Evolutionary conservation across 2,329 filamentous ascomycete species (phyloP).

Genomic region (Penicillium sclerotiorum): DNA sequence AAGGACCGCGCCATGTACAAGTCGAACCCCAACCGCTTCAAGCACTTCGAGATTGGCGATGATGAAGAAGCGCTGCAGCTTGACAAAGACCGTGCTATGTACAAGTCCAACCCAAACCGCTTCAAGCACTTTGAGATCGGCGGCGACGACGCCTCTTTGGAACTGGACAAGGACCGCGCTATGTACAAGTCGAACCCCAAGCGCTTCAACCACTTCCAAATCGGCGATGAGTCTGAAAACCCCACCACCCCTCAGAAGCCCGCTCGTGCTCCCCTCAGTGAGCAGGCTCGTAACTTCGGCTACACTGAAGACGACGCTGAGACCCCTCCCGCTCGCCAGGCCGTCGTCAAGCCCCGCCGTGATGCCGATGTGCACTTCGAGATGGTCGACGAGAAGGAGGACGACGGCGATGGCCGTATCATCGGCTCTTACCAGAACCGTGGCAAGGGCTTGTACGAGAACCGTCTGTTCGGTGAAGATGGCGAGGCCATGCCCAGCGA

Average conservation of each 20-base stretch:
- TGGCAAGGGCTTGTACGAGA: conserved; percentile 73
- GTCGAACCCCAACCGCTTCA: conserved; percentile 76
- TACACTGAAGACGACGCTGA: conserved; percentile 59
- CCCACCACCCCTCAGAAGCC: conserved; percentile 82
- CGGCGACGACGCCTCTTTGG: conserved; percentile 14
- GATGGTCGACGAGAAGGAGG: conserved; percentile 72
- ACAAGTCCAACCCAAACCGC: conserved; percentile 73
- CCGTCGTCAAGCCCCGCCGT: conserved; percentile 69
- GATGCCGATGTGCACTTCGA: conserved; percentile 84
- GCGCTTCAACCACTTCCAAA: conserved; percentile 71
- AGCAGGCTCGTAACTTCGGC: conserved; percentile 78
- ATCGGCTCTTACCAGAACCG: conserved; percentile 64
- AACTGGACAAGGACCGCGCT: neutral
- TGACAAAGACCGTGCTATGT: conserved; percentile 19
- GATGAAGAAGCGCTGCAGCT: conserved; percentile 27
- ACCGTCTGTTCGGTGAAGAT: conserved; percentile 69
- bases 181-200: conserved; percentile 67
- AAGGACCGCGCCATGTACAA: conserved; percentile 43
- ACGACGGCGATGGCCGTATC: conserved; percentile 41
- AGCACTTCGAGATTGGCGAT: conserved; percentile 58
- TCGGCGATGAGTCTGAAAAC: conserved; percentile 70
- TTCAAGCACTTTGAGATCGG: conserved; percentile 65
- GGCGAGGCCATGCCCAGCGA: conserved; percentile 55
- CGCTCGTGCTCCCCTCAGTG: conserved; percentile 62
- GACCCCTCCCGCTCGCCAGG: conserved; percentile 53